Base-by-base conservation (phyloP, 179 eudicot genomes). In the Spinacia oleracea region DNA sequence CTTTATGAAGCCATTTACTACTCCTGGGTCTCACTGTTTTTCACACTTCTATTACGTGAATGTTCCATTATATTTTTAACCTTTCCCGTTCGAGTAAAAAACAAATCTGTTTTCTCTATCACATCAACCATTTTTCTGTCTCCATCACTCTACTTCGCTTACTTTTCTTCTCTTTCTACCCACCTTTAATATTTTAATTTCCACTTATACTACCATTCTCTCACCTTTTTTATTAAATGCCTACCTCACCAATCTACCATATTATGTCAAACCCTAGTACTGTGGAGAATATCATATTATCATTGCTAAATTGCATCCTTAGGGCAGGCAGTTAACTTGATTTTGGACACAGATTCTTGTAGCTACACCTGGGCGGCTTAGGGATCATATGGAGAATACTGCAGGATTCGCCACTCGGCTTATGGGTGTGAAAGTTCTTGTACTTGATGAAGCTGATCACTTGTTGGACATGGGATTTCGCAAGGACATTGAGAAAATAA, bases 371-470 rank as follows among this genome's bases (percentile, higher is more conserved):
- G 98, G 98, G 84, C 88, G 98, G 84, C 91, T 95, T 20, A 88
- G 77, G 83, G 98, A 95, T 85, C 98, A 95, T 84, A 78, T 89
- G 70, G 95, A 93, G 86, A 95, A 95, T 78, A 95, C 98, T 60
- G 69, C 98, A 72, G 98, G 98, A 78, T 95, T 95, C 79, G 93
- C 96, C 27, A 95, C 92, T 77, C 91, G 93, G 74, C 86, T 95
- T 63, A 90, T 84, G 96, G 98, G 98, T 56, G 91, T 95, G 70
- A 95, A 95, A 90, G 90, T 93, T 42, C 94, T 95, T 79, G 96
- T 95, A 76, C 93, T 95, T 55, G 98, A 95, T 85, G 98, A 95
- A 89, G 98, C 98, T 51, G 98, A 95, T 86, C 98, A 91, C 87
- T 79, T 95, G 72, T 82, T 95, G 82, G 98, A 93, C 85, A 95